Conservation (phyloP, 139 green algal genomes). For the Gonium pectorale region DNA sequence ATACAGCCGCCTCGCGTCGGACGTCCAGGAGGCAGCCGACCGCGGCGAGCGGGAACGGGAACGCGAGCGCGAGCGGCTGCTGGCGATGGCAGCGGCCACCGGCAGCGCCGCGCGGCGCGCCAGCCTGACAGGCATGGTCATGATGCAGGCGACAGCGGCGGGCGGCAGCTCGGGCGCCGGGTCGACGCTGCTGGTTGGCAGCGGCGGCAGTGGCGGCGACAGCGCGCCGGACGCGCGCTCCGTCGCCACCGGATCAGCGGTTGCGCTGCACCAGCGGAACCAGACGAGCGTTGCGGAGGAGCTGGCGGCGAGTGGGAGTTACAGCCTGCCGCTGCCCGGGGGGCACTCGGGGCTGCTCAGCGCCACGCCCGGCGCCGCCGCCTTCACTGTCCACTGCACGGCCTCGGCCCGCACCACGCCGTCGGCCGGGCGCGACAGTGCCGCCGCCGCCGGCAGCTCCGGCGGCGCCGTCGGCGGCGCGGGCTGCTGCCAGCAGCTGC, state of each 20-base stretch:
- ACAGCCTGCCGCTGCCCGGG: slow-evolving; percentile 24
- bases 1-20: slow-evolving; percentile 40
- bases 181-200: too few species aligned
- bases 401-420: background rate
- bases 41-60: background rate
- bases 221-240: background rate
- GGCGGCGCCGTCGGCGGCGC: background rate
- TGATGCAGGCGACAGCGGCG: background rate
- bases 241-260: background rate
- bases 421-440: background rate
- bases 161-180: too few species aligned
- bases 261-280: too few species aligned
- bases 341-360: too few species aligned
- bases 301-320: slow-evolving; percentile 11
- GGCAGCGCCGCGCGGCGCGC: background rate
- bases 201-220: background rate
- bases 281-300: background rate
- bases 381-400: background rate
- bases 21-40: slow-evolving; percentile 15
- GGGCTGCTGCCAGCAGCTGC: slow-evolving; percentile 33
- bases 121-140: slow-evolving; percentile 21
- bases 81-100: background rate
- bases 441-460: background rate
- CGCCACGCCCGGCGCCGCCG: too few species aligned
- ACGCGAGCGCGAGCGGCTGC: too few species aligned